These are phyloP conservation scores for Ophiocytium majus DNA, from an alignment of 352 stramenopile species.

Conservation along the genomic window DNA sequence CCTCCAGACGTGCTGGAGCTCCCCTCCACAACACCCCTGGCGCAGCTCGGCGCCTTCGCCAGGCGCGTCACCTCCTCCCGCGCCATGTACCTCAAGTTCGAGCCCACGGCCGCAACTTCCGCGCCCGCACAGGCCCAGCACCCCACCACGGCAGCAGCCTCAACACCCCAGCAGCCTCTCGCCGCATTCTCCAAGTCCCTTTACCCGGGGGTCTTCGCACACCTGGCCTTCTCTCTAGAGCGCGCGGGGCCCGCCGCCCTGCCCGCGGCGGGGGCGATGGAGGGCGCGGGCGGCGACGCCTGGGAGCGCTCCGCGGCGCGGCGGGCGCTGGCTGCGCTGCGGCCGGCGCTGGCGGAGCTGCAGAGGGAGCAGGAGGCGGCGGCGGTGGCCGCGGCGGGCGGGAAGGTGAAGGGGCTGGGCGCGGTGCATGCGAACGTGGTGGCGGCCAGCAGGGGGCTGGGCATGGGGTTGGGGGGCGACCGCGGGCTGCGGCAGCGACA, in stretches of 20 bases:
- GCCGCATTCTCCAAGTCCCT: not conserved
- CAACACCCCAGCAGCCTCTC: not conserved
- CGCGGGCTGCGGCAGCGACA: not conserved
- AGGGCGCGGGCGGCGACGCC: not conserved
- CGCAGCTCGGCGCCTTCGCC: not conserved
- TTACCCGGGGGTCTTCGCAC: not conserved
- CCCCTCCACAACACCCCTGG: not conserved
- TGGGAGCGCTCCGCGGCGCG: not conserved
- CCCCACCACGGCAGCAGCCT: not conserved
- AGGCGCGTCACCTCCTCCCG: not conserved
- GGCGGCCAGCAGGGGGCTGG: not conserved
- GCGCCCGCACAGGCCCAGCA: not conserved
- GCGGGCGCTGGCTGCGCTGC: not conserved
- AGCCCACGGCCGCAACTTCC: not conserved
- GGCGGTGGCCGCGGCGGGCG: not conserved
- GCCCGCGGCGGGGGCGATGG: conserved; percentile 3
- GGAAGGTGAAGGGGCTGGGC: not conserved
- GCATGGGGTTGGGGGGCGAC: not conserved
- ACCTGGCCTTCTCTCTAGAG: not conserved
- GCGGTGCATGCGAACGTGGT: not conserved
- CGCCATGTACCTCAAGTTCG: not conserved
- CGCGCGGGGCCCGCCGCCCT: not conserved
- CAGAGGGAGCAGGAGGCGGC: not conserved
- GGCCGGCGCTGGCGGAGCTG: not conserved
- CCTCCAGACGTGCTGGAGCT: conserved; percentile 19